These are phyloP conservation scores for Tremellales sp. DNA, from an alignment of 1,284 basidiomycete species.

Conservation along the genomic window DNA sequence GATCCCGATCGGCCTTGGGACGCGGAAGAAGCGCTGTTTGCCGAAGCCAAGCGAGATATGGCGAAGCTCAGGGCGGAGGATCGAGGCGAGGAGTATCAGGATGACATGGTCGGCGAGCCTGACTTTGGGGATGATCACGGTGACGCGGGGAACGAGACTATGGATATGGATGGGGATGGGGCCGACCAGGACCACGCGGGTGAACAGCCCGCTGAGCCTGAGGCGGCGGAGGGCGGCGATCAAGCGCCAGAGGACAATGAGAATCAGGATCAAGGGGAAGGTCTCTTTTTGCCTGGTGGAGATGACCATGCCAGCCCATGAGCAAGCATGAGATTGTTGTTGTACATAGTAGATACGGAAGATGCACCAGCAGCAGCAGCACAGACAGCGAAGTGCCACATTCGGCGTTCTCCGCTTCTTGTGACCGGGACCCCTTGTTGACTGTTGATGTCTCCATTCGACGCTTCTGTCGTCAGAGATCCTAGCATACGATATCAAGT, in stretches of 20 bases:
- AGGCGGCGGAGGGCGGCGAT: neutral
- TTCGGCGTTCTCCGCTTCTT: too few species aligned
- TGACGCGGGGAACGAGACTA: neutral
- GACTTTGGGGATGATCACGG: neutral
- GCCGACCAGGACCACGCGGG: neutral
- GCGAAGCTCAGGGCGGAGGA: constrained; percentile 8
- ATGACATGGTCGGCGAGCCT: neutral
- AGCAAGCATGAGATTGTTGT: too few species aligned
- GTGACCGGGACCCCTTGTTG: too few species aligned
- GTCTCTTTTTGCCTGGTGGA: neutral
- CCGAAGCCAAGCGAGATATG: constrained; percentile 27
- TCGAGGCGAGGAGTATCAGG: neutral
- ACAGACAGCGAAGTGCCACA: too few species aligned
- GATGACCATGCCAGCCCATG: too few species aligned
- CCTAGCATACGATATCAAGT: too few species aligned
- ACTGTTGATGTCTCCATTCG: too few species aligned
- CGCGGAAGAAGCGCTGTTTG: constrained; percentile 26
- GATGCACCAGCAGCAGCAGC: too few species aligned
- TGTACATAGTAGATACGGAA: too few species aligned
- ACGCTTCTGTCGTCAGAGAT: too few species aligned
- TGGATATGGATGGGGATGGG: neutral
- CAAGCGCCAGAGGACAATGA: neutral
- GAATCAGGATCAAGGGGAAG: neutral
- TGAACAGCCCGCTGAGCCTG: neutral
- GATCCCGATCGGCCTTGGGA: constrained; percentile 24